A percentile compares a stretch with the other conserved stretches of the same genome.
These are phyloP conservation scores for Castanospermum australe DNA, from an alignment of 306 rosid species.

Conservation along the genomic window DNA sequence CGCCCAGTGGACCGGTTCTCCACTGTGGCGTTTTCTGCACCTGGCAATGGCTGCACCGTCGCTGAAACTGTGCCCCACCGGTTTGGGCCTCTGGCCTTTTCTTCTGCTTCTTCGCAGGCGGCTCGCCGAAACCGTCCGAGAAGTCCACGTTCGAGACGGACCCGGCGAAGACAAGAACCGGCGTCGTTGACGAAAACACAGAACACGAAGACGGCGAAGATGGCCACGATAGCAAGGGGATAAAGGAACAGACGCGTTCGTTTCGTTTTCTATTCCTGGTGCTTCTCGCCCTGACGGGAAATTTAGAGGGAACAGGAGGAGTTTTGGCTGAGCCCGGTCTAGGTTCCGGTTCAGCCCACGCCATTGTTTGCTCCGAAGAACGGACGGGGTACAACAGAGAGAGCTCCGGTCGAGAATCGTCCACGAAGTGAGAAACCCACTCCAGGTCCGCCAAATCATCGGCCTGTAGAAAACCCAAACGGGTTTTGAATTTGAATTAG, in stretches of 20 bases:
- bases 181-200: conserved; percentile 24
- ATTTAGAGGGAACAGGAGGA: conserved; percentile 7
- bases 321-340: conserved; percentile 6
- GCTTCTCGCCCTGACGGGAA: conserved; percentile 58
- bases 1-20: conserved; percentile 88
- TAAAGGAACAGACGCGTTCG: conserved; percentile 31
- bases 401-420: conserved; percentile 60
- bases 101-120: conserved; percentile 61
- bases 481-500: background rate
- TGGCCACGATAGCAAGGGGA: conserved; percentile 15
- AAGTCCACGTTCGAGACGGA: conserved; percentile 13
- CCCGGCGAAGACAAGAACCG: conserved; percentile 22
- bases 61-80: conserved; percentile 45
- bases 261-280: conserved; percentile 41
- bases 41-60: conserved; percentile 82
- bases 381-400: conserved; percentile 40
- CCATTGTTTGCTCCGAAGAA: conserved; percentile 2
- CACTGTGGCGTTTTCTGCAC: conserved; percentile 95
- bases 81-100: conserved; percentile 43
- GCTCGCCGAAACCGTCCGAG: background rate
- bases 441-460: conserved; percentile 79
- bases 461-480: conserved; percentile 39
- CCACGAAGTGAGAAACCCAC: conserved; percentile 94
- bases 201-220: conserved; percentile 43
- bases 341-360: conserved; percentile 42